Evolutionary conservation across 306 rosid genomes (phyloP).

Genomic region (Luffa acutangula): DNA sequence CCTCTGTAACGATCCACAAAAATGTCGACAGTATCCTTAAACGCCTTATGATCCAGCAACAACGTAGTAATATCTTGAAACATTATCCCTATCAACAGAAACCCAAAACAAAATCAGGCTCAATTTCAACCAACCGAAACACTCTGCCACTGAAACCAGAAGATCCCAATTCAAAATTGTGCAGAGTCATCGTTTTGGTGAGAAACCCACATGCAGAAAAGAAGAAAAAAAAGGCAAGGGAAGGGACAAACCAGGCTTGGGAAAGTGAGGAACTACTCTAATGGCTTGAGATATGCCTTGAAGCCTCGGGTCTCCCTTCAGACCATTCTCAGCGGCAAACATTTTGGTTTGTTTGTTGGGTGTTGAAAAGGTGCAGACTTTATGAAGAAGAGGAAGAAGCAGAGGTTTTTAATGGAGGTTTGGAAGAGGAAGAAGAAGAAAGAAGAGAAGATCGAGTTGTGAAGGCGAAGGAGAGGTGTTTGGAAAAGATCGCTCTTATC

Average conservation of each 20-base stretch:
- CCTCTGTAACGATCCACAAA: conserved; percentile 98
- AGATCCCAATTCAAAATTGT: neutral
- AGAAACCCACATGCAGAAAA: neutral
- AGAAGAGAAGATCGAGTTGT: neutral
- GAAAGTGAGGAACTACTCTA: conserved; percentile 95
- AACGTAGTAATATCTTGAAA: conserved; percentile 98
- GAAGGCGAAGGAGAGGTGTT: neutral
- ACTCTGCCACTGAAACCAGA: neutral
- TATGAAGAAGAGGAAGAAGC: neutral
- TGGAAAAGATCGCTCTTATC: neutral
- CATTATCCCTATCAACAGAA: conserved; percentile 60
- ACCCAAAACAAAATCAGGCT: conserved; percentile 10
- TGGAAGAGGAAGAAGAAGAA: neutral
- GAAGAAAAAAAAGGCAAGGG: neutral
- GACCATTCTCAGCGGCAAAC: conserved; percentile 94
- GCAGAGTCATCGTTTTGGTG: neutral
- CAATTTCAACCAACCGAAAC: neutral
- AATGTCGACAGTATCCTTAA: conserved; percentile 86
- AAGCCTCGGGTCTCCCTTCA: conserved; percentile 92
- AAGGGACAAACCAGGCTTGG: conserved; percentile 49
- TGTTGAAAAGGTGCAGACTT: no score
- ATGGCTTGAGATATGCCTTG: conserved; percentile 79
- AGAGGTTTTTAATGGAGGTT: neutral
- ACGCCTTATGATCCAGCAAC: conserved; percentile 92
- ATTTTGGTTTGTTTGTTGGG: conserved; percentile 15